Evolutionary conservation across 163 green algal genomes (phyloP).

Genomic region (Prototheca wickerhamii): DNA sequence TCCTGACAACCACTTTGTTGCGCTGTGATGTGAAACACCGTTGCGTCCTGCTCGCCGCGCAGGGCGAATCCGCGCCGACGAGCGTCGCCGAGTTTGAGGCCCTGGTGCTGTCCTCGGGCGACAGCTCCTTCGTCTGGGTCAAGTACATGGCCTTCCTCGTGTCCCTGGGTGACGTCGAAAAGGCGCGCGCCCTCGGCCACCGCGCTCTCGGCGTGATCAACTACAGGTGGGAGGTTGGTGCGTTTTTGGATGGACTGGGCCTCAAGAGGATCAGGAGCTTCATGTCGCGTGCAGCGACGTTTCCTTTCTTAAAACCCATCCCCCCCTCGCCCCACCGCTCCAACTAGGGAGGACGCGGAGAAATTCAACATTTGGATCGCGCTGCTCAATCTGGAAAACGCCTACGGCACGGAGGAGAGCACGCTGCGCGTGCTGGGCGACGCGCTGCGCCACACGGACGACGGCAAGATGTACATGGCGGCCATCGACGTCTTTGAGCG

Average conservation of each 20-base stretch:
- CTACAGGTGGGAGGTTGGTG: slow-evolving; percentile 33
- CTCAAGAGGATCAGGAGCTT: no score
- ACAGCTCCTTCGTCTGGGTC: slow-evolving; percentile 83
- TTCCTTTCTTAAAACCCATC: no score
- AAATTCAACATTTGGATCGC: slow-evolving; percentile 96
- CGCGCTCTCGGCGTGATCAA: slow-evolving; percentile 78
- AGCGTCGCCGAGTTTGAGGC: slow-evolving; percentile 70
- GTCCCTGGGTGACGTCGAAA: slow-evolving; percentile 64
- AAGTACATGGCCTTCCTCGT: slow-evolving; percentile 90
- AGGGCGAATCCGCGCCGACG: slow-evolving; percentile 37
- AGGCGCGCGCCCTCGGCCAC: slow-evolving; percentile 70
- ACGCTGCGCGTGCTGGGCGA: slow-evolving; percentile 66
- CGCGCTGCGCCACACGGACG: slow-evolving; percentile 68
- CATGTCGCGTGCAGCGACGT: no score
- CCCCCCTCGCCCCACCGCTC: no score
- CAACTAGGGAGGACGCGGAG: slow-evolving; percentile 70
- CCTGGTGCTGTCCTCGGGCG: slow-evolving; percentile 61
- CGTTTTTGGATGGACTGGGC: not conserved
- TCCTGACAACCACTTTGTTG: no score
- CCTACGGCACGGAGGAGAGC: slow-evolving; percentile 69
- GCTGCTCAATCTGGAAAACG: slow-evolving; percentile 88
- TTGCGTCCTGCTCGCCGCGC: no score
- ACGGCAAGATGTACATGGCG: slow-evolving; percentile 89
- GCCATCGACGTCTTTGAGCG: slow-evolving; percentile 64
- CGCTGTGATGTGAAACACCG: no score